Evolutionary conservation across 2,329 filamentous ascomycete species (phyloP).

Genomic region (Pseudogymnoascus sp.): DNA sequence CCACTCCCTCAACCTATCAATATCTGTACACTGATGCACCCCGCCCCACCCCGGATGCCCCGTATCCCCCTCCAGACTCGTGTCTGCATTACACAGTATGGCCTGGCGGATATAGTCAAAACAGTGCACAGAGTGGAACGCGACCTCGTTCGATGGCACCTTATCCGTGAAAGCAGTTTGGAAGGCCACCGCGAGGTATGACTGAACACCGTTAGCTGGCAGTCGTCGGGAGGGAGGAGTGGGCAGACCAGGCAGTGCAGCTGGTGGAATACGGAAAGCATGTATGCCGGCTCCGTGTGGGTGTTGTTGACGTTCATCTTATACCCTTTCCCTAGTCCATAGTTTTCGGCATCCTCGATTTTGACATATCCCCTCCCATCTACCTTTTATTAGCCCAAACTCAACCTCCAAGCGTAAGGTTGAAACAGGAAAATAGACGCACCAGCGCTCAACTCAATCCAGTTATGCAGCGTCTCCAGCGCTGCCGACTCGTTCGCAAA

Average conservation of each 20-base stretch:
- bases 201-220: conserved; percentile 6
- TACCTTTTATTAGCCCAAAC: not conserved
- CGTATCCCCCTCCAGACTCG: not conserved
- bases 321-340: conserved; percentile 14
- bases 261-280: conserved; percentile 20
- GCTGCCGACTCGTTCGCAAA: conserved; percentile 13
- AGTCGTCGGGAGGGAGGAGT: not conserved
- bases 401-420: not conserved
- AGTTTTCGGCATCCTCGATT: conserved; percentile 12
- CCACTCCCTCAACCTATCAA: conserved; percentile 6
- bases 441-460: conserved; percentile 19
- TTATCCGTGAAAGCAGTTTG: conserved; percentile 13
- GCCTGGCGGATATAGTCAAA: not conserved
- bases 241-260: conserved; percentile 17
- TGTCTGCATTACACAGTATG: conserved; percentile 4
- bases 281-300: conserved; percentile 14
- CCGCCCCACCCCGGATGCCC: not conserved
- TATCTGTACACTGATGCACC: conserved; percentile 2
- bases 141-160: conserved; percentile 13
- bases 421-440: not conserved
- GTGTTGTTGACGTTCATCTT: not conserved
- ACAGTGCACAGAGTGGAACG: conserved; percentile 4
- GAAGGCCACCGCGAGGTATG: conserved; percentile 14
- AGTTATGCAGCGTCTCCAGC: conserved; percentile 17
- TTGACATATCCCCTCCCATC: conserved; percentile 18